phyloP scores from a whole-genome alignment of 345 rosid genomes.

The Linum lewisii region DNA sequence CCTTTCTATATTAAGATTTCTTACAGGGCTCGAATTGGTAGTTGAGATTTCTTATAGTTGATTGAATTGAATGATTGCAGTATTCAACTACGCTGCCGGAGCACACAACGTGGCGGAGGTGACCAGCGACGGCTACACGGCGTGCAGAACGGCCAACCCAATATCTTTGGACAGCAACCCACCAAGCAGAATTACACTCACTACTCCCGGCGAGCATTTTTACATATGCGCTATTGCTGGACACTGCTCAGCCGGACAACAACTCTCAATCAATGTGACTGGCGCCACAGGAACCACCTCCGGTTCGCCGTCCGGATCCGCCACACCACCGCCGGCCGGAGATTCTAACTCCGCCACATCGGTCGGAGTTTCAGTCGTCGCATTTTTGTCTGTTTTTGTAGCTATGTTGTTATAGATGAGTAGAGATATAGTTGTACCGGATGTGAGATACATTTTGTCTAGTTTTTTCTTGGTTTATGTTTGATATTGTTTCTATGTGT shows the following conservation, averaged over 20 bases:
- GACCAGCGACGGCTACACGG: slow-evolving; percentile 26
- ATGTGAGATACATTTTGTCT: background rate
- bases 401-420: background rate
- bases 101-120: slow-evolving; percentile 48
- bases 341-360: background rate
- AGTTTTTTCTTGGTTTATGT: too few relatives aligned
- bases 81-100: slow-evolving; percentile 40
- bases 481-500: too few relatives aligned
- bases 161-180: slow-evolving; percentile 10
- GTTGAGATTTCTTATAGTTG: background rate
- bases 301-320: slow-evolving; percentile 1
- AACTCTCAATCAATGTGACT: slow-evolving; percentile 32
- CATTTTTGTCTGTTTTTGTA: background rate
- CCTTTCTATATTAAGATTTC: too few relatives aligned
- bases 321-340: background rate
- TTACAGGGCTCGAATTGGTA: background rate
- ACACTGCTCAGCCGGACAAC: slow-evolving; percentile 41
- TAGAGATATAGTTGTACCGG: background rate
- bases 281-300: background rate
- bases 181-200: slow-evolving; percentile 35
- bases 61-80: slow-evolving; percentile 14
- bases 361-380: background rate
- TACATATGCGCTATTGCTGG: slow-evolving; percentile 32
- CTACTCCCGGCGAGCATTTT: slow-evolving; percentile 35
- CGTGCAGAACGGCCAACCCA: slow-evolving; percentile 28